Base-by-base conservation (phyloP, 331 rosid genomes). In the Acacia concinna region DNA sequence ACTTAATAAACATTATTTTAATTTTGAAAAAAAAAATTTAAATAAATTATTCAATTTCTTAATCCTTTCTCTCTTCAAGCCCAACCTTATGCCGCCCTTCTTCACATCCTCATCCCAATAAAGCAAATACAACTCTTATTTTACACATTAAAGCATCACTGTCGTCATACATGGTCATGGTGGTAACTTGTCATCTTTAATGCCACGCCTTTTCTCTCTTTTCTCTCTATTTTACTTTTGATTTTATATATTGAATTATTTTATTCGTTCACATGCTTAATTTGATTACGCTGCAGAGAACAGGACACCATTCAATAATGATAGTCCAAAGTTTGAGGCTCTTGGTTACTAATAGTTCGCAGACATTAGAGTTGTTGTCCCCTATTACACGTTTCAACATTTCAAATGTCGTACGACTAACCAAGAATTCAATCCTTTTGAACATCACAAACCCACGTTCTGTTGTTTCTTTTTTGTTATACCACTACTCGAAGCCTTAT, bases 311-410 rank as follows among this genome's bases (percentile, higher is more conserved):
- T 7, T 17, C 37, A 34, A 63, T 32, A 63, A 20, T 51, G 40
- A 75, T 70, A 62, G 32, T 54, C 11, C 69, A 71, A 76, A 15
- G 68, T 43, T 74, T 43, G n/a, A 96, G 1, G 99, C 97, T 83
- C 97, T 86, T 86, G 93, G 84, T n/a, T n/a, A n/a, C n/a, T 73
- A 96, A 76, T 73, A 96, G 83, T 85, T 96, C 98, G 38, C 93
- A 96, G 23, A 93, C 97, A 11, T 96, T 96, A 80, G 95, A 88
- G 89, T 87, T 91, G 89, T 91, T 93, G 68, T 93, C 98, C 1
- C 96, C 97, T 18, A 68, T 76, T 17, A 96, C 92, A 71, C 99
- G 97, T 86, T 93, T 93, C 87, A 96, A 81, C 97, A 84, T 90
- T 85, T 96, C 99, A 76, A 93, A 96, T 89, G 97, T 89, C 38